Evolutionary conservation across 495 filamentous ascomycete genomes (phyloP).

Genomic region (Trichoderma gamsii): DNA sequence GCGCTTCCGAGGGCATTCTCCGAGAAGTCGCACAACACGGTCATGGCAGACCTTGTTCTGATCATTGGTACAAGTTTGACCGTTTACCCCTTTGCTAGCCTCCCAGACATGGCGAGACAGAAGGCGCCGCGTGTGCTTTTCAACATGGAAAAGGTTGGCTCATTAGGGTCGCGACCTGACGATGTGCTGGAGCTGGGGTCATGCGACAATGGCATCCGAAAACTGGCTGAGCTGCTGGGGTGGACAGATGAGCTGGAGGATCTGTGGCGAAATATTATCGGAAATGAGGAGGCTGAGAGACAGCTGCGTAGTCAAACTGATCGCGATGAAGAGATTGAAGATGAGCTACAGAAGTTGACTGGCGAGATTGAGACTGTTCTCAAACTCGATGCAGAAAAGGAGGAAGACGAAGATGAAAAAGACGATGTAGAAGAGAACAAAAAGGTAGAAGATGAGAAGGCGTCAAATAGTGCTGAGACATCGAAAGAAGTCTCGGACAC

Average conservation of each 20-base stretch:
- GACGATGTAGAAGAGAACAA: not conserved
- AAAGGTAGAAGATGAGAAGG: not conserved
- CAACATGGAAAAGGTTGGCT: conserved; percentile 81
- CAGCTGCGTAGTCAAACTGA: conserved; percentile 27
- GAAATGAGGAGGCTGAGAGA: conserved; percentile 36
- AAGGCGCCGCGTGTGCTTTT: conserved; percentile 72
- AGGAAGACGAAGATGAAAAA: conserved; percentile 12
- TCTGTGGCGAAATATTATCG: conserved; percentile 36
- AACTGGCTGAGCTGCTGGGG: conserved; percentile 72
- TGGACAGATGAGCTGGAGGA: conserved; percentile 81
- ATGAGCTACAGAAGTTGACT: conserved; percentile 34
- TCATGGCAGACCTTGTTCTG: conserved; percentile 70
- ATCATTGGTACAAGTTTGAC: conserved; percentile 87
- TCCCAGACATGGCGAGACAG: conserved; percentile 59
- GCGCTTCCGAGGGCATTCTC: conserved; percentile 65
- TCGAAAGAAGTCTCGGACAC: not conserved
- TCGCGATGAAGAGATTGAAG: conserved; percentile 22
- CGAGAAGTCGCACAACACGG: conserved; percentile 46
- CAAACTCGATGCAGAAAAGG: conserved; percentile 28
- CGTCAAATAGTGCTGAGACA: not conserved
- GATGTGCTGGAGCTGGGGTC: conserved; percentile 36
- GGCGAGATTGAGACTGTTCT: conserved; percentile 33
- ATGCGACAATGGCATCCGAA: conserved; percentile 79
- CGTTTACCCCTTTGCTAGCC: conserved; percentile 82
- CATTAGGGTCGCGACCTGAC: conserved; percentile 54